Percentiles rank a stretch among this genome's conserved stretches.
Conservation (phyloP, 768 basidiomycete genomes). For the Rhodotorula diobovata region DNA sequence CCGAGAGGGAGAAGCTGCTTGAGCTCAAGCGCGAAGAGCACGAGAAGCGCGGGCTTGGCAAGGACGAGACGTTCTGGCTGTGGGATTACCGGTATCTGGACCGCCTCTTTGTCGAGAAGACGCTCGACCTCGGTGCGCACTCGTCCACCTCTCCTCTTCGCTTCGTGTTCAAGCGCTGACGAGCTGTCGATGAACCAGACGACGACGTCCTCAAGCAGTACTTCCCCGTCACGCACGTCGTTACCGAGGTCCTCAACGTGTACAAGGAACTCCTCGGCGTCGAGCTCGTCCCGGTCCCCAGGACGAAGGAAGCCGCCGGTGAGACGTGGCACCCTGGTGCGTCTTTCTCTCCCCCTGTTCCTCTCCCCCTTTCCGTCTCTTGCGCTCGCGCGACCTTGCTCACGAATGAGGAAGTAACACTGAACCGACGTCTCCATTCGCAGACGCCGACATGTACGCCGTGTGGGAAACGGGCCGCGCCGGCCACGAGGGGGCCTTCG, state of each 20-base stretch:
- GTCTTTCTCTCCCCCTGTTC: not conserved
- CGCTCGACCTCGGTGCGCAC: constrained; percentile 2
- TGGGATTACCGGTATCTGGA: constrained; percentile 72
- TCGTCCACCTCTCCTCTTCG: no score
- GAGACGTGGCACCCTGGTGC: constrained; percentile 64
- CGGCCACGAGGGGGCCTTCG: constrained; percentile 54
- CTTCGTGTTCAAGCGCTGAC: not conserved
- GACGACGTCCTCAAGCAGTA: constrained; percentile 64
- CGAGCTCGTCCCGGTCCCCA: constrained; percentile 51
- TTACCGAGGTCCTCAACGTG: constrained; percentile 73
- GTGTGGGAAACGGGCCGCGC: constrained; percentile 57
- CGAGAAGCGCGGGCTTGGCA: constrained; percentile 53
- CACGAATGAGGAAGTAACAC: no score
- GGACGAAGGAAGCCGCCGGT: constrained; percentile 52
- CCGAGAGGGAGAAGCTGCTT: constrained; percentile 65
- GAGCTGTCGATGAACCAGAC: constrained; percentile 54
- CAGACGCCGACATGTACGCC: constrained; percentile 72
- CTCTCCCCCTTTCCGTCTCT: not conserved
- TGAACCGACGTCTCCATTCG: no score
- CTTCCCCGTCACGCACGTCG: constrained; percentile 78
- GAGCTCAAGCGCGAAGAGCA: constrained; percentile 72
- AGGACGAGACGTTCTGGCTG: constrained; percentile 59
- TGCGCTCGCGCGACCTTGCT: constrained; percentile 35
- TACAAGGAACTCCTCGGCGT: constrained; percentile 79
- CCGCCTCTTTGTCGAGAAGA: constrained; percentile 48